Percentiles rank a stretch among this genome's conserved stretches.
Conservation (phyloP, 352 stramenopile species). For the Phytophthora pisi region DNA sequence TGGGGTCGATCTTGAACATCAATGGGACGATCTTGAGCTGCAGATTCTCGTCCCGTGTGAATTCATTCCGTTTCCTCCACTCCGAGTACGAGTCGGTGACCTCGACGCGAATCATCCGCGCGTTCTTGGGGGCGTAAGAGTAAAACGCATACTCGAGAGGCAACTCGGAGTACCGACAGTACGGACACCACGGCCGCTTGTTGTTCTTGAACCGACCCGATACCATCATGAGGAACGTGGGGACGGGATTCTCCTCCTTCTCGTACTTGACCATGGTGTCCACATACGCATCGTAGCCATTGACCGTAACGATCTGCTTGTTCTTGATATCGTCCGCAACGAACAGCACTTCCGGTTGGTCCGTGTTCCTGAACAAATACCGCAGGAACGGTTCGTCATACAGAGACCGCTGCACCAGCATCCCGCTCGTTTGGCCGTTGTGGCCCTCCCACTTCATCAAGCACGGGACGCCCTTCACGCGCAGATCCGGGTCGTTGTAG, state of each 20-base stretch:
- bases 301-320: slow-evolving; percentile 44
- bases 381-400: slow-evolving; percentile 48
- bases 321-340: slow-evolving; percentile 25
- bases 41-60: slow-evolving; percentile 59
- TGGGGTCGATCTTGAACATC: slow-evolving; percentile 47
- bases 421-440: slow-evolving; percentile 41
- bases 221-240: slow-evolving; percentile 75
- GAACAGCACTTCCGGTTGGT: slow-evolving; percentile 36
- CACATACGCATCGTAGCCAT: slow-evolving; percentile 42
- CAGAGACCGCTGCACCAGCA: slow-evolving; percentile 43
- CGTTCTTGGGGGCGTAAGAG: slow-evolving; percentile 59
- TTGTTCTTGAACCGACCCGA: slow-evolving; percentile 69
- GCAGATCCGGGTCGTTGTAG: slow-evolving; percentile 46
- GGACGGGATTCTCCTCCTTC: slow-evolving; percentile 34
- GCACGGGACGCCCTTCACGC: slow-evolving; percentile 45
- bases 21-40: slow-evolving; percentile 58
- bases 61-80: slow-evolving; percentile 68
- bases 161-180: slow-evolving; percentile 79
- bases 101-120: slow-evolving; percentile 67
- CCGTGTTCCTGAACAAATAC: slow-evolving; percentile 53
- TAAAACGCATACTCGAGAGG: slow-evolving; percentile 78
- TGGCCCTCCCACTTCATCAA: slow-evolving; percentile 51
- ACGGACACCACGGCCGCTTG: slow-evolving; percentile 81
- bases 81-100: slow-evolving; percentile 64
- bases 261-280: slow-evolving; percentile 43